These are phyloP conservation scores for Laburnicola sp. DNA, from an alignment of 2,329 filamentous ascomycete species.

Conservation along the genomic window DNA sequence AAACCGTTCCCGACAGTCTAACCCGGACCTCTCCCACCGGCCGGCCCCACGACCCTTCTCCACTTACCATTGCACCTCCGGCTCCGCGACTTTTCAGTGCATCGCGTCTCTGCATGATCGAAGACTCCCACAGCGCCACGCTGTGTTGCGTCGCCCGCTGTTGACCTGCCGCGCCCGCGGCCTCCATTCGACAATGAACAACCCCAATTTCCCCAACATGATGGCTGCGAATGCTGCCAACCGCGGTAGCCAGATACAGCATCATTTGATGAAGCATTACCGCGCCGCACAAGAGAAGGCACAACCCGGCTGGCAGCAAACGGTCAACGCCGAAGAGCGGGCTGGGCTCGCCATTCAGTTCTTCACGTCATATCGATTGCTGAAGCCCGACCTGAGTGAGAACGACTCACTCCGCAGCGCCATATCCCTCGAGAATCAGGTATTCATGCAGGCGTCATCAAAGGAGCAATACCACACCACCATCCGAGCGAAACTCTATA, in stretches of 20 bases:
- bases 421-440: constrained; percentile 34
- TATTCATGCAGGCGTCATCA: constrained; percentile 27
- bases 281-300: constrained; percentile 32
- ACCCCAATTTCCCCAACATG: constrained; percentile 37
- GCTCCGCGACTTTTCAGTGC: too few relatives aligned
- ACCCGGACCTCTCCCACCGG: too few relatives aligned
- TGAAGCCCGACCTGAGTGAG: constrained; percentile 37
- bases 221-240: constrained; percentile 22
- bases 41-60: too few relatives aligned
- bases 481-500: constrained; percentile 35
- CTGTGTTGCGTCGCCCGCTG: constrained; percentile 21
- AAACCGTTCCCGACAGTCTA: background rate
- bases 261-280: constrained; percentile 35
- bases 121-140: constrained; percentile 15
- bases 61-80: background rate
- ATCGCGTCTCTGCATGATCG: constrained; percentile 27
- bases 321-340: constrained; percentile 36
- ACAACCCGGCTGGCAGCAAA: constrained; percentile 40
- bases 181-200: constrained; percentile 35
- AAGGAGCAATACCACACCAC: constrained; percentile 39
- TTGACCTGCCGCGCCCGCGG: constrained; percentile 18
- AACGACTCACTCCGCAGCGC: constrained; percentile 32
- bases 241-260: constrained; percentile 22
- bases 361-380: constrained; percentile 37
- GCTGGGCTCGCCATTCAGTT: constrained; percentile 37